Percentiles rank a stretch among this genome's conserved stretches.
phyloP scores from a whole-genome alignment of 2,329 filamentous ascomycete species.

The Pseudopyricularia javanii region DNA sequence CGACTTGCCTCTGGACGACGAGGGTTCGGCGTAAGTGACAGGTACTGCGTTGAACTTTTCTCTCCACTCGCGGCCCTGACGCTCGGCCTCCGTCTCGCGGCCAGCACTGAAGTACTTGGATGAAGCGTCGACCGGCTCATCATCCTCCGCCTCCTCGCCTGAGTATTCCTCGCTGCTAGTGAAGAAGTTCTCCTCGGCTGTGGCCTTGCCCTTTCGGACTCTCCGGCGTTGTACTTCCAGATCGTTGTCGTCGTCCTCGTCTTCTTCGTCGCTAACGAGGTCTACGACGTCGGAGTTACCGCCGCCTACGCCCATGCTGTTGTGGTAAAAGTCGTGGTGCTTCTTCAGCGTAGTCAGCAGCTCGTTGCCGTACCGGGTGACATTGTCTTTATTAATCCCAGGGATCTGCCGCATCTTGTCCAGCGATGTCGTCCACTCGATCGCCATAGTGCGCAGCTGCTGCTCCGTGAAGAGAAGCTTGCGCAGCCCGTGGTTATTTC shows the following conservation, averaged over 20 bases:
- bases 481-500: slow-evolving; percentile 44
- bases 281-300: slow-evolving; percentile 35
- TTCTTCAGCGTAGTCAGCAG: slow-evolving; percentile 47
- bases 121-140: slow-evolving; percentile 19
- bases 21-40: slow-evolving; percentile 3
- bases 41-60: slow-evolving; percentile 12
- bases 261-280: slow-evolving; percentile 35
- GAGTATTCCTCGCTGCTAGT: slow-evolving; percentile 21
- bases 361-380: slow-evolving; percentile 45
- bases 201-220: slow-evolving; percentile 1
- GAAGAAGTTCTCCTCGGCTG: slow-evolving; percentile 40
- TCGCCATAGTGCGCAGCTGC: slow-evolving; percentile 61
- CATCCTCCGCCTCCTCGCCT: slow-evolving; percentile 11
- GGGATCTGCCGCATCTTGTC: slow-evolving; percentile 52
- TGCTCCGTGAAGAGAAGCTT: slow-evolving; percentile 55
- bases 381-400: slow-evolving; percentile 50
- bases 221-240: slow-evolving; percentile 12
- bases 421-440: slow-evolving; percentile 50
- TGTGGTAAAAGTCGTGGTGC: slow-evolving; percentile 31
- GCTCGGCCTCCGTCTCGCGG: slow-evolving; percentile 5
- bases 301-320: slow-evolving; percentile 30
- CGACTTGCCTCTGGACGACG: background rate
- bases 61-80: slow-evolving; percentile 15
- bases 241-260: slow-evolving; percentile 18
- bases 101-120: slow-evolving; percentile 33